These are phyloP conservation scores for Escallonia rubra DNA, from an alignment of 129 eudicot genomes.

Conservation along the genomic window DNA sequence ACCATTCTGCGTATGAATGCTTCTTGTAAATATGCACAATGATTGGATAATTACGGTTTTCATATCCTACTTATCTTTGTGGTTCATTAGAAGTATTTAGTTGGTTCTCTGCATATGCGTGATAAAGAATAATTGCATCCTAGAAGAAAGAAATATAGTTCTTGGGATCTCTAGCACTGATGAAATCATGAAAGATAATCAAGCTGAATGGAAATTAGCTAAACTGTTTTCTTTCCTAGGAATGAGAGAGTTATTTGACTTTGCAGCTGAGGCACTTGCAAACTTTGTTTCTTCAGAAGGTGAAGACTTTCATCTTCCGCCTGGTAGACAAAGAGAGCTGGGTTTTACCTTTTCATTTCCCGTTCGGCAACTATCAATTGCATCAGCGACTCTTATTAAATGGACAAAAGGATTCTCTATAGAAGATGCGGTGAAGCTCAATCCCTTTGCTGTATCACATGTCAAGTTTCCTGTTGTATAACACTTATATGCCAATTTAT, in stretches of 20 bases:
- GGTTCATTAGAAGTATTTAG: too few species aligned
- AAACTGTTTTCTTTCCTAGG: conserved; percentile 29
- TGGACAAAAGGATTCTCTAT: conserved; percentile 97
- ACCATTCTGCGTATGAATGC: too few species aligned
- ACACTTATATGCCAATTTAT: too few species aligned
- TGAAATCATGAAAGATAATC: background rate
- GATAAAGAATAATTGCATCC: too few species aligned
- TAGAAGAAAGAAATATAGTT: too few species aligned
- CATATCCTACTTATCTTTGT: too few species aligned
- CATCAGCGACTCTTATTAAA: conserved; percentile 75
- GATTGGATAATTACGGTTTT: too few species aligned
- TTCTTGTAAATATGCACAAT: too few species aligned
- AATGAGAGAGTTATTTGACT: conserved; percentile 72
- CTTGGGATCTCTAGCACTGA: too few species aligned
- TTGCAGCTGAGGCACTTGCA: conserved; percentile 80
- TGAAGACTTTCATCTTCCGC: conserved; percentile 59
- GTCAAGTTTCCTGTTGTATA: too few species aligned
- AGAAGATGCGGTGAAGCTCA: conserved; percentile 62
- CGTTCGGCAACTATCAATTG: conserved; percentile 73
- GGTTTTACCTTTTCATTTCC: conserved; percentile 99
- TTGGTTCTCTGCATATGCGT: too few species aligned
- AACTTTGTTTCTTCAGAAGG: conserved; percentile 84
- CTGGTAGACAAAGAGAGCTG: conserved; percentile 82
- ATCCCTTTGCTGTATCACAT: background rate
- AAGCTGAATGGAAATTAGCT: too few species aligned